phyloP scores from a whole-genome alignment of 306 rosid species.

The barrel medic (Medicago truncatula) region DNA sequence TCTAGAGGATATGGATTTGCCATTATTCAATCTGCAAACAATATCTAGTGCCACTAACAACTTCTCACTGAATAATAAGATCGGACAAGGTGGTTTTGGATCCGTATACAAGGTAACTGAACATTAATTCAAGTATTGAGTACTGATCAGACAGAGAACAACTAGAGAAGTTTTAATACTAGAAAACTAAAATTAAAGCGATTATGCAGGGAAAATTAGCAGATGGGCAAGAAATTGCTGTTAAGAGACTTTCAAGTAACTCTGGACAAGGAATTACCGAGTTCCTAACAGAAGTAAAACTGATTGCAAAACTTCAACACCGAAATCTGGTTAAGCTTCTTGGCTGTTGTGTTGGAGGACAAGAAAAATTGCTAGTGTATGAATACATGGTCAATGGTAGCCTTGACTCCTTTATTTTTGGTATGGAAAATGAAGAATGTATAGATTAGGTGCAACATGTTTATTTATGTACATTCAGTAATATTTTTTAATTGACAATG shows the following conservation, averaged over 20 bases:
- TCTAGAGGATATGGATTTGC: conserved; percentile 53
- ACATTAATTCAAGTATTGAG: not conserved
- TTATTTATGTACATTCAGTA: not conserved
- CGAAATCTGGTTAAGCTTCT: conserved; percentile 58
- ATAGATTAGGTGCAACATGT: not conserved
- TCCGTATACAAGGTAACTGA: conserved; percentile 48
- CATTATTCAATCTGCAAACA: conserved; percentile 38
- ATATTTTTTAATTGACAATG: conserved; percentile 10
- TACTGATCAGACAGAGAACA: not conserved
- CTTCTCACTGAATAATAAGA: conserved; percentile 45
- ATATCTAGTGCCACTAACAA: conserved; percentile 38
- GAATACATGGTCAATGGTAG: conserved; percentile 36
- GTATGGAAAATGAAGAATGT: conserved; percentile 19
- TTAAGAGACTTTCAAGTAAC: conserved; percentile 46
- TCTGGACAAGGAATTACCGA: conserved; percentile 48
- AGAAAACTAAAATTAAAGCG: no score
- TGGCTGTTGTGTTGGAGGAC: conserved; percentile 51
- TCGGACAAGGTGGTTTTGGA: conserved; percentile 64
- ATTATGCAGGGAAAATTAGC: conserved; percentile 44
- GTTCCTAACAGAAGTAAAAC: conserved; percentile 51
- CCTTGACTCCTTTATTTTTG: conserved; percentile 41
- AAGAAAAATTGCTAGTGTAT: conserved; percentile 42
- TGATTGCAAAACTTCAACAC: conserved; percentile 55
- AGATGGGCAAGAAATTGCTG: conserved; percentile 50
- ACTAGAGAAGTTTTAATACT: not conserved